These are phyloP conservation scores for Durusdinium trenchii DNA, from an alignment of 73 alveolate species.

Conservation along the genomic window DNA sequence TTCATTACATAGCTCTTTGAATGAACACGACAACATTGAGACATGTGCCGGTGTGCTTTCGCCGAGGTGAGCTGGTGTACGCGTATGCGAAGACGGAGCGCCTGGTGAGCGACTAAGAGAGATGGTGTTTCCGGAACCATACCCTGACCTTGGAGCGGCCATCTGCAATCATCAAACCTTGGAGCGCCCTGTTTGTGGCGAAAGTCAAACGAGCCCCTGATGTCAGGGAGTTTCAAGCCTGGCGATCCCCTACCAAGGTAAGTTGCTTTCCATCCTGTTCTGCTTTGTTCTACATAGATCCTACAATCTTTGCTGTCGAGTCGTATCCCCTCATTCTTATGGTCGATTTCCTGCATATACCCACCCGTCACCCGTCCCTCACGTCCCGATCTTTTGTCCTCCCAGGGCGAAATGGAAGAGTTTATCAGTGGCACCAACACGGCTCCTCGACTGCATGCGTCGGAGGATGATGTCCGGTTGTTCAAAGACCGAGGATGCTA, in stretches of 20 bases:
- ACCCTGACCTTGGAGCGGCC: neutral
- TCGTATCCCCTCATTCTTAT: too few relatives aligned
- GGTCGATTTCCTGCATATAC: too few relatives aligned
- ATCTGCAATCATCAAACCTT: neutral
- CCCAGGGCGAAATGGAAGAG: constrained; percentile 97
- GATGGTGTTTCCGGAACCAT: too few relatives aligned
- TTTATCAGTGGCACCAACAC: constrained; percentile 97
- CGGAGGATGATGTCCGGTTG: neutral
- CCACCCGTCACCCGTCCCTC: too few relatives aligned
- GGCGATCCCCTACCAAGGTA: too few relatives aligned
- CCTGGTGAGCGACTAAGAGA: constrained; percentile 64
- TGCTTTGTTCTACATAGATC: too few relatives aligned
- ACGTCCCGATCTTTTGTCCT: too few relatives aligned
- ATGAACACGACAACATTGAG: neutral
- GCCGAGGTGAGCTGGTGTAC: constrained; percentile 96
- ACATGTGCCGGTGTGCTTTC: neutral
- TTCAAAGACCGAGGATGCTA: too few relatives aligned
- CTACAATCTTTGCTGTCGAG: too few relatives aligned
- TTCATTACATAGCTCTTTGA: neutral
- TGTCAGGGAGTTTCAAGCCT: neutral
- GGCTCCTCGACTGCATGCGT: constrained; percentile 11
- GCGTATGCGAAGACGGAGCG: constrained; percentile 97
- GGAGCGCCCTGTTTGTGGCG: too few relatives aligned
- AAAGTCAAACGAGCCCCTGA: neutral
- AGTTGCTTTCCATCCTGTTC: too few relatives aligned